Conservation (phyloP, 129 eudicot genomes). For the Ambrosia trifida region DNA sequence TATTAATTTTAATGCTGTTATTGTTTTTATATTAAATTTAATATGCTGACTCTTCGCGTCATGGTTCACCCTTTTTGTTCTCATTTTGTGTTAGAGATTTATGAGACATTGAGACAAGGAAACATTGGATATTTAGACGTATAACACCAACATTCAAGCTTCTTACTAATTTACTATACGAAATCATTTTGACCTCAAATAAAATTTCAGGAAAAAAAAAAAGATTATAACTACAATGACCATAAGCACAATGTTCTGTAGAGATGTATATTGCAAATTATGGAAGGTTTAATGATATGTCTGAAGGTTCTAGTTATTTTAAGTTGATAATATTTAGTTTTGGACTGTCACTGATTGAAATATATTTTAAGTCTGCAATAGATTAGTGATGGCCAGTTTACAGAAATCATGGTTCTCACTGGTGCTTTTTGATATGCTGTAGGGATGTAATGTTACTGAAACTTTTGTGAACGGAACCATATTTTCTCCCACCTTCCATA, state of each 20-base stretch:
- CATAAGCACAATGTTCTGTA: not conserved
- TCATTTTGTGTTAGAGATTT: not conserved
- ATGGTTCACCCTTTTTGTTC: not conserved
- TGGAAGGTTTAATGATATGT: not conserved
- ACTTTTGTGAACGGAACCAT: slow-evolving; percentile 56
- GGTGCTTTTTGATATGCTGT: slow-evolving; percentile 15
- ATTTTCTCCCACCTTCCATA: slow-evolving; percentile 89
- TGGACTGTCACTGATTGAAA: not conserved
- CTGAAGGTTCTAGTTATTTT: not conserved
- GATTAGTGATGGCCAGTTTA: not conserved
- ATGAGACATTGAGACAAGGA: not conserved
- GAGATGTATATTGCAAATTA: not conserved
- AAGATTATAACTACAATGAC: too few species aligned
- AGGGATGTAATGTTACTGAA: slow-evolving; percentile 51
- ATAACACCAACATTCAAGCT: slow-evolving; percentile 5
- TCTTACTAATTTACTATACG: not conserved
- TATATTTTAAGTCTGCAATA: not conserved
- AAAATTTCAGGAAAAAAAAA: not conserved
- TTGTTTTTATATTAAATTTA: not conserved
- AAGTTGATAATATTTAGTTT: not conserved
- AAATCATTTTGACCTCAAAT: not conserved
- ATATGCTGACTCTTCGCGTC: not conserved
- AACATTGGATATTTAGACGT: not conserved
- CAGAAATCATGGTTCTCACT: not conserved
- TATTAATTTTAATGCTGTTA: not conserved